Evolutionary conservation across 306 rosid species (phyloP).

Genomic region (Prinsepia uniflora): DNA sequence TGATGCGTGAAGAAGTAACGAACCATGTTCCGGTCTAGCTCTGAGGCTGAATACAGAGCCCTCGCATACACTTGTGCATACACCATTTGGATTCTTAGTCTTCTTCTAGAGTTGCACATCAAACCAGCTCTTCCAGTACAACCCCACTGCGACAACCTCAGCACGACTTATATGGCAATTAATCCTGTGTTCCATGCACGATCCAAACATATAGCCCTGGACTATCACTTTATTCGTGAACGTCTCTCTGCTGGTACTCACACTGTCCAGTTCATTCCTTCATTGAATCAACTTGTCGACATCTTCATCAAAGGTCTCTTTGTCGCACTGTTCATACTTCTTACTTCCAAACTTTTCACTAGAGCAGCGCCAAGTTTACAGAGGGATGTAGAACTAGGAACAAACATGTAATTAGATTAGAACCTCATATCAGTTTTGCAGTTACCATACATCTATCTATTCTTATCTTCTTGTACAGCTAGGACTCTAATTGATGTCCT

Average conservation of each 20-base stretch:
- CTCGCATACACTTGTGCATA: background rate
- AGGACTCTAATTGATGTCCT: too few relatives aligned
- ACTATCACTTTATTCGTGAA: background rate
- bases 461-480: too few relatives aligned
- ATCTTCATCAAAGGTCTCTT: background rate
- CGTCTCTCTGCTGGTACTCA: background rate
- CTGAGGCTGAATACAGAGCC: background rate
- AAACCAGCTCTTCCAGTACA: rapidly evolving
- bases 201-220: background rate
- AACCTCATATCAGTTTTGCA: too few relatives aligned
- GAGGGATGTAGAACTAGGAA: too few relatives aligned
- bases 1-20: background rate
- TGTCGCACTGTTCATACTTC: too few relatives aligned
- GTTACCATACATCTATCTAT: too few relatives aligned
- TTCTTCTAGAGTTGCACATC: background rate
- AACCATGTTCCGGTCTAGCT: background rate
- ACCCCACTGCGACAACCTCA: background rate
- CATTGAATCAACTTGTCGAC: background rate
- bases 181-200: background rate
- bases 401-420: too few relatives aligned
- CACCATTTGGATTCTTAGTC: background rate
- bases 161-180: background rate
- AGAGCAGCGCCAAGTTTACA: background rate
- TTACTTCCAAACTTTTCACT: background rate
- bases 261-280: background rate